Base-by-base conservation (phyloP, 805 yeast species). In the Starmera dryadoides region DNA sequence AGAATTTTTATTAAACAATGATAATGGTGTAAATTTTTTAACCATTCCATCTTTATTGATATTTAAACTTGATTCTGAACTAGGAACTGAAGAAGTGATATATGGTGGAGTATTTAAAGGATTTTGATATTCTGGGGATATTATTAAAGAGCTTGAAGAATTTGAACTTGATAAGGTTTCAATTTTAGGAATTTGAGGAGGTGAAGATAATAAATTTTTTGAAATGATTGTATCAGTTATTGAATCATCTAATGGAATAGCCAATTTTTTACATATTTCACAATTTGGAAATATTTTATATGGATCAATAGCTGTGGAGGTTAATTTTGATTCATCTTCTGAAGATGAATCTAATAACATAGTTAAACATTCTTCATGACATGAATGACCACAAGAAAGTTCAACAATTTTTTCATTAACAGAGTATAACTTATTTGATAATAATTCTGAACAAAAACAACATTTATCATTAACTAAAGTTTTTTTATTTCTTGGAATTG, bases 301-400 rank as follows among this genome's bases (percentile, higher is more conserved):
- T 1, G 45, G 36, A n/a, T 43, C 41, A 17, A 35, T 14, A 33
- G 29, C 28, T 6, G 39, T 12, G 11, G 23, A 10, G 7, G 10
- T 30, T 14, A 2, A 43, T 26, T 7, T 41, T 42, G 21, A 14
- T 20, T 19, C 18, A 3, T 9, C 14, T 2, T 4, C 15, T 3
- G 7, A 17, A 30, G 7, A 17, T 25, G 22, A 16, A 23, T 40
- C 36, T 2, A 54, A 37, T 16, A 53, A 17, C 6, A 65, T 40
- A 34, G 50, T 51, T 21, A 70, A 58, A 43, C 77, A 71, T 38
- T 71, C 70, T 32, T 67, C 70, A 44, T 71, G 77, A 30, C 69
- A 58, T 18, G 58, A 54, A 42, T 71, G 71, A 7, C 72, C 74
- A 52, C 77, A 71, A 10, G 47, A 51, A 23, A 71, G 50, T 30